Evolutionary conservation across 306 rosid genomes (phyloP).

Genomic region (Purshia tridentata): DNA sequence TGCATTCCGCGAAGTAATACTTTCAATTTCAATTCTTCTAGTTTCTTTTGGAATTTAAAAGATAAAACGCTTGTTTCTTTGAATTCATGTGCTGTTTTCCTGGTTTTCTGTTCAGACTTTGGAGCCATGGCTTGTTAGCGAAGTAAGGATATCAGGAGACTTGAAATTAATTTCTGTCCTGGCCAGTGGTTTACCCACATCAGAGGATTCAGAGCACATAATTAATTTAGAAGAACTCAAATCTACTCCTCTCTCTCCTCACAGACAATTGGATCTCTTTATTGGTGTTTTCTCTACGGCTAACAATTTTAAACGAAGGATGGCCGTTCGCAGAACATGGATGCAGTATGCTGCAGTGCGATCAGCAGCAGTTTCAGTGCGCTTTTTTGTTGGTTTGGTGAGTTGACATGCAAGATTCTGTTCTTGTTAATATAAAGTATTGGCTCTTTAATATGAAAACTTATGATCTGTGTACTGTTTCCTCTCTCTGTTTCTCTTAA

Average conservation of each 20-base stretch:
- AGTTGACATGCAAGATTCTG: conserved; percentile 36
- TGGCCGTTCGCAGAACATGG: conserved; percentile 99
- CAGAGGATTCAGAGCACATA: conserved; percentile 92
- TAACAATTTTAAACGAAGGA: conserved; percentile 90
- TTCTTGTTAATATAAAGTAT: conserved; percentile 15
- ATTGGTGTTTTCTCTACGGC: conserved; percentile 97
- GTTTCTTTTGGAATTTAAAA: conserved; percentile 17
- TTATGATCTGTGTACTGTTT: background rate
- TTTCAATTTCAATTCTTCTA: background rate
- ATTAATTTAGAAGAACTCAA: conserved; percentile 69
- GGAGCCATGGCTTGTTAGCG: conserved; percentile 98
- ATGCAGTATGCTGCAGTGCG: conserved; percentile 86
- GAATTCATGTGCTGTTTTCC: conserved; percentile 28
- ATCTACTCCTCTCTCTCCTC: conserved; percentile 53
- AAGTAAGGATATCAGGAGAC: conserved; percentile 78
- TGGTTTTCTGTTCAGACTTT: conserved; percentile 62
- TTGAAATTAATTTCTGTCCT: conserved; percentile 76
- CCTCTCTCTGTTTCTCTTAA: background rate
- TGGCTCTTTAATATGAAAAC: background rate
- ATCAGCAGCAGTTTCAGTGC: conserved; percentile 69
- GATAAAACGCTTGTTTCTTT: conserved; percentile 20
- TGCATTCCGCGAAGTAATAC: conserved; percentile 82
- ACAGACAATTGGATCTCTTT: conserved; percentile 62
- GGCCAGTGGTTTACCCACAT: conserved; percentile 93
- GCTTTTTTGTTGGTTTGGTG: conserved; percentile 98